Evolutionary conservation across 768 basidiomycete genomes (phyloP).

Genomic region (Tulasnella sp.): DNA sequence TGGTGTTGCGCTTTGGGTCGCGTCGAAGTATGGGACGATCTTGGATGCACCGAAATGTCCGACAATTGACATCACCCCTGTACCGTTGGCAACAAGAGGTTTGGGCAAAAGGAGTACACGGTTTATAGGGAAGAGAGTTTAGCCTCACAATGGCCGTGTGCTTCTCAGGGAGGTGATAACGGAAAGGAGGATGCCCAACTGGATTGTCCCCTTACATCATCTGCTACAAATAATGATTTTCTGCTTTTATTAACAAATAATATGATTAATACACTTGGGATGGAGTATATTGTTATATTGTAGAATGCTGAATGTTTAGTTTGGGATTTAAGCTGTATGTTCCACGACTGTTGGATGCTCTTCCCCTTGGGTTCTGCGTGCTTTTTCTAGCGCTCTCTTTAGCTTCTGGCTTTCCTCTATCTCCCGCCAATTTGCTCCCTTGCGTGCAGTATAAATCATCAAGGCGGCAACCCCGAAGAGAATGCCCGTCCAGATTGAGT

Average conservation of each 20-base stretch:
- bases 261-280: too few species aligned
- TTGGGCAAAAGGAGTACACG: background rate
- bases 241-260: too few species aligned
- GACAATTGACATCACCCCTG: background rate
- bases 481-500: slow-evolving; percentile 53
- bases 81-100: background rate
- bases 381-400: background rate
- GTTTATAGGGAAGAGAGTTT: background rate
- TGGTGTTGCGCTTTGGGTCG: slow-evolving; percentile 66
- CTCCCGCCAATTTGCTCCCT: slow-evolving; percentile 51
- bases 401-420: slow-evolving; percentile 37
- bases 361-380: too few species aligned
- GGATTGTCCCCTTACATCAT: too few species aligned
- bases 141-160: background rate
- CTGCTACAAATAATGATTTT: too few species aligned
- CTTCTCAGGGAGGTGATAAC: background rate
- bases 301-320: too few species aligned
- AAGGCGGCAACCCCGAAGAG: slow-evolving; percentile 43
- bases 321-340: too few species aligned
- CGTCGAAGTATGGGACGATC: slow-evolving; percentile 50
- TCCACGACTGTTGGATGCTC: too few species aligned
- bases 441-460: slow-evolving; percentile 48
- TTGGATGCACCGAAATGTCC: slow-evolving; percentile 61
- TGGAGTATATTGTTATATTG: too few species aligned
- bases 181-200: too few species aligned